Conservation (phyloP, 768 basidiomycete genomes). For the Phylloporus scabripes region DNA sequence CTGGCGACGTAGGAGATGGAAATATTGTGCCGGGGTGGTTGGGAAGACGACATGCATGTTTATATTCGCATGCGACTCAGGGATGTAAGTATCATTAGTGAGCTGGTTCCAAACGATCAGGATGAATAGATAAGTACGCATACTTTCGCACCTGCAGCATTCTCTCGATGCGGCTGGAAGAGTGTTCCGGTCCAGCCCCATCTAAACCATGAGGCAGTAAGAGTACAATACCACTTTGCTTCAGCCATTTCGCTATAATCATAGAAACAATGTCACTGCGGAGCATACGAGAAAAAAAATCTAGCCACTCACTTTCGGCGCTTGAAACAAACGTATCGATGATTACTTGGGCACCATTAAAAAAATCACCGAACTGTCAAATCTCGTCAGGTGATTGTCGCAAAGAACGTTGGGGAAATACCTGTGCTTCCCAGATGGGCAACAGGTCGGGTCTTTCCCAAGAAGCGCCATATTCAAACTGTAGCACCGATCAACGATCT, state of each 20-base stretch:
- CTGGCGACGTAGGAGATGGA: conserved; percentile 88
- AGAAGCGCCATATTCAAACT: conserved; percentile 89
- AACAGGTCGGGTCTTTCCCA: conserved; percentile 82
- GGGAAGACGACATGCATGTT: conserved; percentile 86
- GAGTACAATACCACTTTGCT: conserved; percentile 83
- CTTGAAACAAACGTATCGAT: conserved; percentile 88
- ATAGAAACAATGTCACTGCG: neutral
- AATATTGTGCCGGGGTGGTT: conserved; percentile 87
- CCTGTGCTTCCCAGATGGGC: conserved; percentile 92
- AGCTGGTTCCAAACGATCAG: conserved; percentile 41
- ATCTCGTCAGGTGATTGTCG: neutral
- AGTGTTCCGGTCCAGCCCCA: conserved; percentile 92
- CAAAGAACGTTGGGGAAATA: conserved; percentile 18
- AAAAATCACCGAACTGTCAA: conserved; percentile 81
- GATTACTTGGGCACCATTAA: conserved; percentile 83
- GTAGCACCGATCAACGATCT: conserved; percentile 4
- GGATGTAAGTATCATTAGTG: conserved; percentile 61
- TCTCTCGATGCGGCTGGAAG: conserved; percentile 80
- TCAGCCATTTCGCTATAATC: conserved; percentile 82
- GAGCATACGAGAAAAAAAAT: no score
- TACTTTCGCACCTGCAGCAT: conserved; percentile 72
- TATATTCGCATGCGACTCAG: conserved; percentile 39
- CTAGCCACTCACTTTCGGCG: conserved; percentile 58
- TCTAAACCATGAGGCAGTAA: conserved; percentile 88
- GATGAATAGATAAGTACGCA: neutral